These are phyloP conservation scores for Crucibulum laeve DNA, from an alignment of 768 basidiomycete genomes.

Conservation along the genomic window DNA sequence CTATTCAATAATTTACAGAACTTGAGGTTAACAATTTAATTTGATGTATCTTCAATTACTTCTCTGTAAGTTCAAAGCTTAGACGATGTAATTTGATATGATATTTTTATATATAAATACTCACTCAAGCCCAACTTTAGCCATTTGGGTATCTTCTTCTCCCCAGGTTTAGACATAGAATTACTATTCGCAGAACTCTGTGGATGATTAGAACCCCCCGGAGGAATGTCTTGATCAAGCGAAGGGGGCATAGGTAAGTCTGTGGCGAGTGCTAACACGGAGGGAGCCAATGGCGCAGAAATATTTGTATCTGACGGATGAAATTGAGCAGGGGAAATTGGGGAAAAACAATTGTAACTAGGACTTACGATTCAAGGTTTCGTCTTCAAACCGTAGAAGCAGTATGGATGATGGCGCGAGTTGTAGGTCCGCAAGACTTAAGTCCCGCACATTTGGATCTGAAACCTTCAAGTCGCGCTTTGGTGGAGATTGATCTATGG, in stretches of 20 bases:
- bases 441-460: conserved; percentile 67
- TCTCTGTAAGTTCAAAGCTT: conserved; percentile 11
- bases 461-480: conserved; percentile 81
- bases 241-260: conserved; percentile 62
- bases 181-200: neutral
- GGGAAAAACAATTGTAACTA: conserved; percentile 2
- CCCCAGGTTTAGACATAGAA: conserved; percentile 13
- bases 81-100: neutral
- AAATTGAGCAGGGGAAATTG: neutral
- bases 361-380: conserved; percentile 59
- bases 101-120: conserved; percentile 18
- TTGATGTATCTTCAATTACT: too few relatives aligned
- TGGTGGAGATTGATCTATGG: conserved; percentile 76
- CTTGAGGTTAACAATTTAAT: too few relatives aligned
- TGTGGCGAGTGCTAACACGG: conserved; percentile 52
- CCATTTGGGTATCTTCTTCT: conserved; percentile 77
- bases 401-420: conserved; percentile 80
- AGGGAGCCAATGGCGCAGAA: conserved; percentile 60
- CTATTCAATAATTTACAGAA: too few relatives aligned
- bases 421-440: conserved; percentile 63
- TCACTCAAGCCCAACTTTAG: conserved; percentile 62
- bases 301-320: conserved; percentile 40
- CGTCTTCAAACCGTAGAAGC: conserved; percentile 71
- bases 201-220: conserved; percentile 2
- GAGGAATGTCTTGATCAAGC: conserved; percentile 11